Conservation (phyloP, 2,329 filamentous ascomycete species). For the Xylaria arbuscula region DNA sequence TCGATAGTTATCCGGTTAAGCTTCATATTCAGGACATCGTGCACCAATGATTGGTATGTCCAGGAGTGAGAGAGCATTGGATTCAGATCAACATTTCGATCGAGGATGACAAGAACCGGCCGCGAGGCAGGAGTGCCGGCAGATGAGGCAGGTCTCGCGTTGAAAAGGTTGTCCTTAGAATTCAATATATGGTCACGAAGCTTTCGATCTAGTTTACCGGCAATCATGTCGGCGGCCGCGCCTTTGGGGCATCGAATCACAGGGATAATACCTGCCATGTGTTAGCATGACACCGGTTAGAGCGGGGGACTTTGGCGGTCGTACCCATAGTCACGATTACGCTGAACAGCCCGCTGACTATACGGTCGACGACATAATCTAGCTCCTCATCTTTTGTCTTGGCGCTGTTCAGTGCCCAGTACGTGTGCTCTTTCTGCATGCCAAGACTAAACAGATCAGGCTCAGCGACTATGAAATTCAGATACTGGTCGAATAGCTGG, state of each 20-base stretch:
- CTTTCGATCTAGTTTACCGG: slow-evolving; percentile 93
- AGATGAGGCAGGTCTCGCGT: slow-evolving; percentile 67
- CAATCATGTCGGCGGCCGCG: slow-evolving; percentile 92
- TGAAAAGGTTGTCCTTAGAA: slow-evolving; percentile 96
- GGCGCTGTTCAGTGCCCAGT: slow-evolving; percentile 95
- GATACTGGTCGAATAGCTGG: slow-evolving; percentile 94
- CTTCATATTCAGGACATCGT: slow-evolving; percentile 78
- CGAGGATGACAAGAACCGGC: slow-evolving; percentile 91
- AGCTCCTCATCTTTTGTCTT: slow-evolving; percentile 91
- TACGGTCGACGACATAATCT: slow-evolving; percentile 86
- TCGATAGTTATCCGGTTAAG: slow-evolving; percentile 96
- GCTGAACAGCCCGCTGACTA: slow-evolving; percentile 96
- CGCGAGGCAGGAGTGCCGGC: slow-evolving; percentile 76
- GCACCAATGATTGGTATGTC: slow-evolving; percentile 79
- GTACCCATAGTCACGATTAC: slow-evolving; percentile 97
- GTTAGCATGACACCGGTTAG: slow-evolving; percentile 14
- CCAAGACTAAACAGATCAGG: slow-evolving; percentile 95
- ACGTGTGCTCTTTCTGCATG: slow-evolving; percentile 89
- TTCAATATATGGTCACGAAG: slow-evolving; percentile 96
- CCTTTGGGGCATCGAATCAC: slow-evolving; percentile 95
- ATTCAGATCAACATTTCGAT: slow-evolving; percentile 94
- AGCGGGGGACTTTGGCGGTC: slow-evolving; percentile 39
- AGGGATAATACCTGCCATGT: slow-evolving; percentile 78
- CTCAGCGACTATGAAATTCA: slow-evolving; percentile 97
- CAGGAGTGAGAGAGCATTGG: slow-evolving; percentile 99